These are phyloP conservation scores for Mucor irregularis DNA, from an alignment of 371 early-diverging fungal species.

Conservation along the genomic window DNA sequence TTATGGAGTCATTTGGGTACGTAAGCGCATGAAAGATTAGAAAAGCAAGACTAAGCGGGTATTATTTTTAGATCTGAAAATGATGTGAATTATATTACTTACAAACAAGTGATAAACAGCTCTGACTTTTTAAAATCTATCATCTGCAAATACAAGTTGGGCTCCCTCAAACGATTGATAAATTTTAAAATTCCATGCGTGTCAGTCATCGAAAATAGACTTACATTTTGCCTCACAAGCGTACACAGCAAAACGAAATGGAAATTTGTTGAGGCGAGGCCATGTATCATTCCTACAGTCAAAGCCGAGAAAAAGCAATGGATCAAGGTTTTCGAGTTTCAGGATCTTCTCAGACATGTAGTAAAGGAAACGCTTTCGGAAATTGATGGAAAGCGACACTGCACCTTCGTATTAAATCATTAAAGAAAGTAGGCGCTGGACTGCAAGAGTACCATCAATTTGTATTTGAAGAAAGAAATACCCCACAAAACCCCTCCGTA, in stretches of 20 bases:
- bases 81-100: no score
- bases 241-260: slow-evolving; percentile 2
- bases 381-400: slow-evolving; percentile 4
- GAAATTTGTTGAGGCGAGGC: slow-evolving; percentile 8
- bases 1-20: slow-evolving; percentile 11
- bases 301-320: slow-evolving; percentile 5
- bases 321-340: slow-evolving; percentile 7
- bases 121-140: slow-evolving; percentile 1
- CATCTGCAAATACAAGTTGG: slow-evolving; percentile 9
- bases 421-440: no score
- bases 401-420: no score
- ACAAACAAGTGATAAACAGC: slow-evolving; percentile 15
- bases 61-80: slow-evolving; percentile 8
- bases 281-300: slow-evolving; percentile 10
- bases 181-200: slow-evolving; percentile 5
- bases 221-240: slow-evolving; percentile 9
- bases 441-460: no score
- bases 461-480: no score
- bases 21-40: neutral
- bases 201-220: neutral
- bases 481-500: no score
- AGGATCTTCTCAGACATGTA: slow-evolving; percentile 2
- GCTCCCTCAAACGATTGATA: slow-evolving; percentile 6
- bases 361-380: neutral
- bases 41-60: neutral